Percentiles rank a stretch among this genome's conserved stretches.
phyloP scores from a whole-genome alignment of 768 basidiomycete genomes.

The Tubosaeta sp. region DNA sequence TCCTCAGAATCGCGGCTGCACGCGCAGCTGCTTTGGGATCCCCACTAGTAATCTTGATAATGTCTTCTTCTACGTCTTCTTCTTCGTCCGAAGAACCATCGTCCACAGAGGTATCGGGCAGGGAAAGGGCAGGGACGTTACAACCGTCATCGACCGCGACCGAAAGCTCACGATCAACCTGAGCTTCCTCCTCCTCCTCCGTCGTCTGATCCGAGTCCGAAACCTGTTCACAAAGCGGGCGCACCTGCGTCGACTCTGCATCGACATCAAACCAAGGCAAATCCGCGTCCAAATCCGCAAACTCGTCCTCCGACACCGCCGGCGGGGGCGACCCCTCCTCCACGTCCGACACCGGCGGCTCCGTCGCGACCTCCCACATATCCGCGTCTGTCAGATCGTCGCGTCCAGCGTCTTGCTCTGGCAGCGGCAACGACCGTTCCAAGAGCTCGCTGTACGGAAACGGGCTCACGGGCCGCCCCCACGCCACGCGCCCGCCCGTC shows the following conservation, averaged over 20 bases:
- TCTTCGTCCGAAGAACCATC: constrained; percentile 24
- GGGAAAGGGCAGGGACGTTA: background rate
- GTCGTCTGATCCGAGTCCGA: constrained; percentile 14
- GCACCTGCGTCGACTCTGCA: constrained; percentile 15
- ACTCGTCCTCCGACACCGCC: constrained; percentile 17
- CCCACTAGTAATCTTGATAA: constrained; percentile 80
- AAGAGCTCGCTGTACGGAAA: constrained; percentile 43
- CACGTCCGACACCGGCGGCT: constrained; percentile 15
- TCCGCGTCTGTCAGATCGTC: constrained; percentile 2
- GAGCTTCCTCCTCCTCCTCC: constrained; percentile 28
- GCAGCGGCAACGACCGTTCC: constrained; percentile 25
- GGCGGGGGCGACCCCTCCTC: constrained; percentile 5
- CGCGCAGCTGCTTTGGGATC: constrained; percentile 85
- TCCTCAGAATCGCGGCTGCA: constrained; percentile 89
- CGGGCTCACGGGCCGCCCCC: constrained; percentile 71
- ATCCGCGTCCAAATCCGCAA: constrained; percentile 14
- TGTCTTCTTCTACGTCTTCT: constrained; percentile 36
- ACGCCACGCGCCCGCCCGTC: constrained; percentile 46
- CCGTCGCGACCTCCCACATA: constrained; percentile 21
- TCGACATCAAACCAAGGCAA: constrained; percentile 12
- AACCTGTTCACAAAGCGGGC: background rate
- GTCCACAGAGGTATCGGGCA: background rate
- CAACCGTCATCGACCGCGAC: constrained; percentile 22
- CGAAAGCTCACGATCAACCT: constrained; percentile 36
- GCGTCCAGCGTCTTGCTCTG: constrained; percentile 2